A percentile compares a stretch with the other conserved stretches of the same genome.
phyloP scores from a whole-genome alignment of 768 basidiomycete species.

The Xerocomellus intermedius region DNA sequence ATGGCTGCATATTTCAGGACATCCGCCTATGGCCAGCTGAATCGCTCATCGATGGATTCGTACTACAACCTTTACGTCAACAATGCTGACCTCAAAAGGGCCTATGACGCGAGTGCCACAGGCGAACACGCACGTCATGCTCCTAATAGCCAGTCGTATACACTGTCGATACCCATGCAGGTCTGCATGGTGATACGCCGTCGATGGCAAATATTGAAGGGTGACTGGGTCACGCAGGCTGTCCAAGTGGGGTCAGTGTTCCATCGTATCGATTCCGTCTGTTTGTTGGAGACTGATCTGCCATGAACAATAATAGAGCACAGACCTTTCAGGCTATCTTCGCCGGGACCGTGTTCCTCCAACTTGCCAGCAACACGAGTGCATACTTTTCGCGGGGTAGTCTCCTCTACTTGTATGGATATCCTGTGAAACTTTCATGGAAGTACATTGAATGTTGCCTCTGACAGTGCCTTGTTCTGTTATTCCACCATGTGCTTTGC shows the following conservation, averaged over 20 bases:
- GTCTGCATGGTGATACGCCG: conserved; percentile 43
- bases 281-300: not conserved
- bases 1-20: conserved; percentile 49
- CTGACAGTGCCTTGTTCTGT: too few relatives aligned
- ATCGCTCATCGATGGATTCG: conserved; percentile 44
- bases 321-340: conserved; percentile 20
- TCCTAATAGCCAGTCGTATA: conserved; percentile 42
- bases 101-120: conserved; percentile 47
- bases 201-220: conserved; percentile 44
- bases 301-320: conserved; percentile 33
- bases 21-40: conserved; percentile 40
- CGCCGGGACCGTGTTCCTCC: conserved; percentile 41
- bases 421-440: too few relatives aligned
- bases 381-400: conserved; percentile 61
- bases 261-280: conserved; percentile 3
- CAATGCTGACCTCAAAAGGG: conserved; percentile 40
- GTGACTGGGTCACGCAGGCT: conserved; percentile 36
- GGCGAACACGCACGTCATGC: conserved; percentile 51
- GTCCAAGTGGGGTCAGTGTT: conserved; percentile 35
- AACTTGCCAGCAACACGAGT: conserved; percentile 34
- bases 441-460: too few relatives aligned
- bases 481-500: too few relatives aligned
- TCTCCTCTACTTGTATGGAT: conserved; percentile 70
- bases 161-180: conserved; percentile 45
- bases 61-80: conserved; percentile 48